Base-by-base conservation (phyloP, 2,329 filamentous ascomycete species). In the Penicillium sp. region DNA sequence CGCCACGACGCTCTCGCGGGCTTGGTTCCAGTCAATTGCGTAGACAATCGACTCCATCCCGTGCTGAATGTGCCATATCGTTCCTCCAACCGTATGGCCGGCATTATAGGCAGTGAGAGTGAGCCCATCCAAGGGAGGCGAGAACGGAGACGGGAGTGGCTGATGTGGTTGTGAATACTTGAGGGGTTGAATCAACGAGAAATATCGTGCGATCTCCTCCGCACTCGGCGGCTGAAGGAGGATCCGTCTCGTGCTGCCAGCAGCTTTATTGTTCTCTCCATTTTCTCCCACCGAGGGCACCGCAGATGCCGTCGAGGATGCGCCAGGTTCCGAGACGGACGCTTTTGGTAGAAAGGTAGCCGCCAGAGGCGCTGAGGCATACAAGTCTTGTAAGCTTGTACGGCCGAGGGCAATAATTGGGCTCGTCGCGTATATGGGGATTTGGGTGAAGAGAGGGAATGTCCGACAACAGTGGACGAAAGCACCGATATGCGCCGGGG, bases 61-160 rank as follows among this genome's bases (percentile, higher is more conserved):
- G 70, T 97, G 89, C 58, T 97, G 91, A 50, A 98, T 90, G 59
- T 97, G 91, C 93, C 93, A 98, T 72, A 98, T 95, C 16, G 93
- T 97, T 40, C 93, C 93, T 64, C 93, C 93, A 0, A 97, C 78
- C 0, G 91, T 96, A 62, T 96, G 91, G 49, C 93, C 93, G 6
- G 93, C 89, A 67, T 94, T 94, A 70, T 97, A 97, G 1, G 93
- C 93, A 1, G 93, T 98, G 51, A 98, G 87, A 2, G 88, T 95
- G 13, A 98, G 79, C 4, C 90, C 90, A 53, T 93, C 90, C 11
- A 96, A 74, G 1, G 91, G 86, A 3, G 90, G 88, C 2, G 89
- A 94, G 60, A 89, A 94, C 1, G 89, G 84, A 4, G 89, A 93
- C 0, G 86, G 81, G 1, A 89, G 75, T 1, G 93, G 91, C 57